Percentiles rank a stretch among this genome's conserved stretches.
phyloP scores from a whole-genome alignment of 192 early-diverging fungal genomes.

The Mortierella alpina region DNA sequence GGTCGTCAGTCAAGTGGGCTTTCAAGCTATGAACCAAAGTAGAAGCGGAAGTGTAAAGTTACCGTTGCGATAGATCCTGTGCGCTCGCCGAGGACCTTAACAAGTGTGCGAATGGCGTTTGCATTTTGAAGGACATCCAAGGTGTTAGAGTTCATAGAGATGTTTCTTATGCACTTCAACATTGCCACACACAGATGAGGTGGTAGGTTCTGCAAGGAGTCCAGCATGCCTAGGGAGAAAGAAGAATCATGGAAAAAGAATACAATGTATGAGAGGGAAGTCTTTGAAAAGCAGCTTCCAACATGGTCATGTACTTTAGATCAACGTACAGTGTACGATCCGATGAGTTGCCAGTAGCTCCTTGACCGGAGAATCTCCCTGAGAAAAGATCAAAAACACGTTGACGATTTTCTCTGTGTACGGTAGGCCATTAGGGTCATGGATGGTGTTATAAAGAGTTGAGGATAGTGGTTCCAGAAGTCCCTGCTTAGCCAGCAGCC shows the following conservation, averaged over 20 bases:
- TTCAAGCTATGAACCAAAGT: not conserved
- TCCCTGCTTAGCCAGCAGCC: slow-evolving; percentile 63
- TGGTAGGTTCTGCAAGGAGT: slow-evolving; percentile 54
- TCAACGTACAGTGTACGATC: slow-evolving; percentile 54
- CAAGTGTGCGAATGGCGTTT: slow-evolving; percentile 59
- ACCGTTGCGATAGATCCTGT: slow-evolving; percentile 27
- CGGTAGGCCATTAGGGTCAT: slow-evolving; percentile 50
- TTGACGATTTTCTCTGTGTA: slow-evolving; percentile 61
- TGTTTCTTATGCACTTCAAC: slow-evolving; percentile 71
- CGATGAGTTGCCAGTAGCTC: slow-evolving; percentile 57
- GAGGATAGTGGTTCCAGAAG: slow-evolving; percentile 60
- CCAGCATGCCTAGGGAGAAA: slow-evolving; percentile 54
- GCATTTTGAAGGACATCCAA: slow-evolving; percentile 60
- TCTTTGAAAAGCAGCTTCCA: not conserved
- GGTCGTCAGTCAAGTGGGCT: not conserved
- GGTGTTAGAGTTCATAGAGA: slow-evolving; percentile 69
- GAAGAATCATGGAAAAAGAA: not conserved
- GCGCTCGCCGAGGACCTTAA: slow-evolving; percentile 53
- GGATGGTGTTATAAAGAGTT: slow-evolving; percentile 46
- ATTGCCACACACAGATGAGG: slow-evolving; percentile 53
- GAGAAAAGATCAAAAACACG: slow-evolving; percentile 66
- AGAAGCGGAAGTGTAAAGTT: not conserved
- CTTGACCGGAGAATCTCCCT: slow-evolving; percentile 64
- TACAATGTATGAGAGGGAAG: slow-evolving; percentile 5
- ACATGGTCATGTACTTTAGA: too few relatives aligned